Conservation (phyloP, 2,329 filamentous ascomycete species). For the Exophiala calicioides region DNA sequence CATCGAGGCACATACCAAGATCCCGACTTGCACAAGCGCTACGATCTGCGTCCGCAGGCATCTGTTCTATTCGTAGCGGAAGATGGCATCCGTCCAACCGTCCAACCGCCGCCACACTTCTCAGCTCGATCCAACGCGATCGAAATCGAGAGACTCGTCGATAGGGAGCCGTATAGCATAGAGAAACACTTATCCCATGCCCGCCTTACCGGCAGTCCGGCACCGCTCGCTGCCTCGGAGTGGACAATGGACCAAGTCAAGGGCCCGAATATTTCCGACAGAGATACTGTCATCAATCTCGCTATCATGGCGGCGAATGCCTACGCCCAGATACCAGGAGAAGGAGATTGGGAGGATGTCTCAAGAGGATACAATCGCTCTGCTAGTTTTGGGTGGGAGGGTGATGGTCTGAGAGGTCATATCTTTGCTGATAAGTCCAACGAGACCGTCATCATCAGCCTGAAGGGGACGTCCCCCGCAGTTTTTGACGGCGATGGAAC, state of each 20-base stretch:
- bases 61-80: constrained; percentile 60
- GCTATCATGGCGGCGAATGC: constrained; percentile 88
- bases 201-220: constrained; percentile 66
- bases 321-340: constrained; percentile 72
- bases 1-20: constrained; percentile 84
- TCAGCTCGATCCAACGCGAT: constrained; percentile 64
- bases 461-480: constrained; percentile 88
- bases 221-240: constrained; percentile 68
- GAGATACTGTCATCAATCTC: constrained; percentile 77
- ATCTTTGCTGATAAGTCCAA: constrained; percentile 87
- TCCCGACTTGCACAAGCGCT: constrained; percentile 72
- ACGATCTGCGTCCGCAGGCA: constrained; percentile 53
- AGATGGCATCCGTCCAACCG: constrained; percentile 47
- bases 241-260: constrained; percentile 81
- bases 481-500: constrained; percentile 97
- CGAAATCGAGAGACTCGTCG: constrained; percentile 76
- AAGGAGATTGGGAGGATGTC: constrained; percentile 81
- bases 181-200: constrained; percentile 76
- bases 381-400: constrained; percentile 88
- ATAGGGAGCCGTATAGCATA: constrained; percentile 73
- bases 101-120: constrained; percentile 55
- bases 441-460: constrained; percentile 81
- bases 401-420: constrained; percentile 85
- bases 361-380: constrained; percentile 79
- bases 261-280: constrained; percentile 81